Evolutionary conservation across 2,329 filamentous ascomycete genomes (phyloP).

Genomic region (Alternaria conjuncta): DNA sequence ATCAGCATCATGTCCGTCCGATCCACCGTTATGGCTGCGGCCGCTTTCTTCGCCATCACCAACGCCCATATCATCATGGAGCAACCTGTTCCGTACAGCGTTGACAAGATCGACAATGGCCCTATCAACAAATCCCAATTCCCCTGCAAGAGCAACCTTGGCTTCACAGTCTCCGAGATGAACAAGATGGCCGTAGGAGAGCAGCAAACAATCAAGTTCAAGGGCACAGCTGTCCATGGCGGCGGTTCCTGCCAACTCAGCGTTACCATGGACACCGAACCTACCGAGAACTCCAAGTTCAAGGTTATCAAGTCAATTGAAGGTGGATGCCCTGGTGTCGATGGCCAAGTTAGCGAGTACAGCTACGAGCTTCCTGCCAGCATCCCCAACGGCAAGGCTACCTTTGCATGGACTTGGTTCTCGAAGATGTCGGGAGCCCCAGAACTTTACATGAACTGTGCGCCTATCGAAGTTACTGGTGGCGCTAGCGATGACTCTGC

Average conservation of each 20-base stretch:
- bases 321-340: slow-evolving; percentile 78
- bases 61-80: slow-evolving; percentile 79
- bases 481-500: slow-evolving; percentile 59
- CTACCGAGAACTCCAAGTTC: slow-evolving; percentile 66
- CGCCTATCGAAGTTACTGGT: slow-evolving; percentile 69
- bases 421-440: no score
- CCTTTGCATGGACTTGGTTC: slow-evolving; percentile 85
- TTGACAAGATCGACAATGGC: slow-evolving; percentile 61
- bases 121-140: slow-evolving; percentile 72
- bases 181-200: slow-evolving; percentile 68
- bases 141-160: slow-evolving; percentile 66
- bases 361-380: slow-evolving; percentile 73
- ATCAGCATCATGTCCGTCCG: slow-evolving; percentile 58
- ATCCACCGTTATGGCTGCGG: slow-evolving; percentile 57
- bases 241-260: slow-evolving; percentile 90
- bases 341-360: slow-evolving; percentile 67
- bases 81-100: slow-evolving; percentile 68
- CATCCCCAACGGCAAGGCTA: slow-evolving; percentile 77
- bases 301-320: slow-evolving; percentile 89
- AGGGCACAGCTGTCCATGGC: slow-evolving; percentile 84
- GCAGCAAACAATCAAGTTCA: no score
- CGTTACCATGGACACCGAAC: slow-evolving; percentile 70
- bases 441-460: slow-evolving; percentile 77
- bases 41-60: slow-evolving; percentile 61
- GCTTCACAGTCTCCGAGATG: slow-evolving; percentile 40